Evolutionary conservation across 768 basidiomycete species (phyloP), one percentile per base, ranked within the genome.

Genomic region (Russula abietina): DNA sequence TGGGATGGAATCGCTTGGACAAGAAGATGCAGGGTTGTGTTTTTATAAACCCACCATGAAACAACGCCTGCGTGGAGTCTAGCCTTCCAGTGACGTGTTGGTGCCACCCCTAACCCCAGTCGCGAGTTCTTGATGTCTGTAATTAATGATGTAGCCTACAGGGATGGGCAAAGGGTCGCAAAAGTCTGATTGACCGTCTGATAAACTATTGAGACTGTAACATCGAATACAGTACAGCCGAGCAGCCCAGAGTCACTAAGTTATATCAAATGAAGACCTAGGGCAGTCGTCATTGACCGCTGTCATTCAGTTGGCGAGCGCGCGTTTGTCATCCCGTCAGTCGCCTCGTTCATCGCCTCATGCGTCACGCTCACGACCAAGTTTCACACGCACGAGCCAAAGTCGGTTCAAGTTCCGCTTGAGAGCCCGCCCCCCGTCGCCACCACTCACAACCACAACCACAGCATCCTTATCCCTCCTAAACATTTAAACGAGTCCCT

Each of bases 1-100:
- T 90, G 58, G 67, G 62, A 36, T 64, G 28, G 53, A 60, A 33
- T 45, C 22, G 39, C 52, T 59, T 62, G 61, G 53, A 49, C 17
- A 60, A 51, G 50, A 39, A 22, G 59, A 45, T n/a, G 48, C 9
- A 46, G 26, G 38, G 2, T 33, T 32, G 33, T 11, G 48, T 59
- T 55, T 64, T 55, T 59, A n/a, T n/a, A 65, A 63, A 64, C 55
- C 55, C 61, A 64, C 38, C 43, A 16, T 49, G 55, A 43, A 36
- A 32, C 19, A 11, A 51, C 41, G 55, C 51, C 41, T 56, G 33
- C 33, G 33, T 28, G 22, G 54, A 33, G 61, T 57, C 64, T 56
- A 65, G 64, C 64, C 64, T 46, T 52, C 50, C 19, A 26, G 55
- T 62, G 60, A 58, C 65, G 61, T 62, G 33, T n/a, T 22, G 19